phyloP scores from a whole-genome alignment of 345 rosid species.

The Melaleuca alternifolia region DNA sequence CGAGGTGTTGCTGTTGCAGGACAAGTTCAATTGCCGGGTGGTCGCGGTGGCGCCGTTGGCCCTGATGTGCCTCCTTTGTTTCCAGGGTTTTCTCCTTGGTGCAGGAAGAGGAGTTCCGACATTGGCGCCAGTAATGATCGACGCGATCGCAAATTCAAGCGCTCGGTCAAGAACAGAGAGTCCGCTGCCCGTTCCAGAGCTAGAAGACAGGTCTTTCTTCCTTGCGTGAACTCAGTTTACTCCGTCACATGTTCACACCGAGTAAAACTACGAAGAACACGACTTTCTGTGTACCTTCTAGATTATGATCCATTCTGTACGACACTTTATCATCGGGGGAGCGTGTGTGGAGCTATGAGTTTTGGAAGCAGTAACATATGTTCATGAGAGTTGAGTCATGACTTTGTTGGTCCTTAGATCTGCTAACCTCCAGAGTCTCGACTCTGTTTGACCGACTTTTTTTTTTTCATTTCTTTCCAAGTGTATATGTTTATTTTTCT shows the following conservation, averaged over 20 bases:
- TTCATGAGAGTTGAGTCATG: not conserved
- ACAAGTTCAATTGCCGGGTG: not conserved
- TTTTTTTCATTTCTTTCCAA: not conserved
- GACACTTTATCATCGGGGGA: not conserved
- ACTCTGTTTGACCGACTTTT: not conserved
- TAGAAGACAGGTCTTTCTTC: conserved; percentile 37
- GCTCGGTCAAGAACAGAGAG: conserved; percentile 56
- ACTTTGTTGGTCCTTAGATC: not conserved
- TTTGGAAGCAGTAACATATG: not conserved
- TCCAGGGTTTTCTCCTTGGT: not conserved
- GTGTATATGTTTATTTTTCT: not conserved
- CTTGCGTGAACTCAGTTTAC: not conserved
- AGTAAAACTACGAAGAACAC: not conserved
- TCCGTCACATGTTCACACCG: not conserved
- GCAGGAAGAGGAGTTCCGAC: conserved; percentile 11
- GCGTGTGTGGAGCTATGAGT: not conserved
- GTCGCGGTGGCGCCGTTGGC: not conserved
- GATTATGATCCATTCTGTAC: not conserved
- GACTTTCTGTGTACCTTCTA: not conserved
- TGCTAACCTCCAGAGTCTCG: not conserved
- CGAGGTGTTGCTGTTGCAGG: not conserved
- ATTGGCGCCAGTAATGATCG: not conserved
- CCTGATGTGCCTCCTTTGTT: not conserved
- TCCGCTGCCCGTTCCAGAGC: conserved; percentile 58
- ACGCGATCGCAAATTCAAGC: conserved; percentile 23